Conservation (phyloP, 2,329 filamentous ascomycete genomes). For the Didymella keratinophila region DNA sequence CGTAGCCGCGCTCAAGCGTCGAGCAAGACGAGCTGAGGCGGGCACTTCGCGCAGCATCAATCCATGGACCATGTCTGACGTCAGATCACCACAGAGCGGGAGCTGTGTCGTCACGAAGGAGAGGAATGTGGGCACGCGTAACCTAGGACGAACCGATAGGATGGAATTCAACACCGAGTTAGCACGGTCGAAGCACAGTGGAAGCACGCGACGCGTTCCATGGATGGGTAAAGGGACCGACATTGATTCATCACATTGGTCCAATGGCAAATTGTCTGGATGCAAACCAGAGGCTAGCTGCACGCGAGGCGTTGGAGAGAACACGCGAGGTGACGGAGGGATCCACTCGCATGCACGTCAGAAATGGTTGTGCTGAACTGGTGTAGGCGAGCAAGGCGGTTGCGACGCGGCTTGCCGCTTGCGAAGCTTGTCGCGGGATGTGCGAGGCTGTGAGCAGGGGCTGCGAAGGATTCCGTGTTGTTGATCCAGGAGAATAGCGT, state of each 20-base stretch:
- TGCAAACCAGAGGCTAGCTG: background rate
- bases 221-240: background rate
- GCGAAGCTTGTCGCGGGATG: background rate
- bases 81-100: conserved; percentile 8
- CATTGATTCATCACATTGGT: background rate
- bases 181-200: background rate
- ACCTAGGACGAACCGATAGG: background rate
- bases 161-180: background rate
- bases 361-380: background rate
- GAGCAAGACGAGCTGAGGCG: background rate
- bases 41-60: background rate
- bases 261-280: background rate
- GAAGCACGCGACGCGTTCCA: conserved; percentile 1
- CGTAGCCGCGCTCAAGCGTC: conserved; percentile 12
- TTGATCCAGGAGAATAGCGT: background rate
- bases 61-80: conserved; percentile 18
- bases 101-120: conserved; percentile 10
- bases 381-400: conserved; percentile 1
- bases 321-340: conserved; percentile 9
- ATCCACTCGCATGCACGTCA: conserved; percentile 9
- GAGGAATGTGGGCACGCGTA: background rate
- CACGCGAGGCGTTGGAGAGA: background rate
- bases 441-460: background rate
- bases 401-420: background rate
- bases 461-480: background rate